A percentile compares a stretch with the other conserved stretches of the same genome.
These are phyloP conservation scores for Geoglossum glabrum DNA, from an alignment of 495 filamentous ascomycete genomes.

Conservation along the genomic window DNA sequence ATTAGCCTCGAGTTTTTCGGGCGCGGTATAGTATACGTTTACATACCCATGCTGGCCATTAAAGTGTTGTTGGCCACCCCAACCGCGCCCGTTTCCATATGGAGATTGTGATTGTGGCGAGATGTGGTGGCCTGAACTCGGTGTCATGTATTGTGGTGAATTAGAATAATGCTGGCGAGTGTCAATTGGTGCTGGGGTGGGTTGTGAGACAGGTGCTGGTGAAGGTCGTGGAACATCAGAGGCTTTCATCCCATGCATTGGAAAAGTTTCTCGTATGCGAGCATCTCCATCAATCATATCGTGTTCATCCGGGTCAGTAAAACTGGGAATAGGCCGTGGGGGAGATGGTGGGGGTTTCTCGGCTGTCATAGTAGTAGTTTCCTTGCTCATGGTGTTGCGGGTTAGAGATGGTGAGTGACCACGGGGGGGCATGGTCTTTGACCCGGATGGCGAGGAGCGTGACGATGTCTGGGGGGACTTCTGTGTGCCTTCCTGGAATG, in stretches of 20 bases:
- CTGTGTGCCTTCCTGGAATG: not conserved
- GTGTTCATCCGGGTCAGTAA: slow-evolving; percentile 16
- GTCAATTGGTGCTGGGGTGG: slow-evolving; percentile 20
- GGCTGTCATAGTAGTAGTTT: not conserved
- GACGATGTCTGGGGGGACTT: not conserved
- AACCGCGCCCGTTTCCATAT: slow-evolving; percentile 33
- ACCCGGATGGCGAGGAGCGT: not conserved
- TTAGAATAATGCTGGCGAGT: slow-evolving; percentile 29
- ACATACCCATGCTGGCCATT: slow-evolving; percentile 41
- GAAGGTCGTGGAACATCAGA: slow-evolving; percentile 14
- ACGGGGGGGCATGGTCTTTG: not conserved
- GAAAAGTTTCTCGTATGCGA: slow-evolving; percentile 17
- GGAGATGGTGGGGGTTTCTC: slow-evolving; percentile 20
- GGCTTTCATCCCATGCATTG: slow-evolving; percentile 20
- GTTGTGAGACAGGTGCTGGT: slow-evolving; percentile 13
- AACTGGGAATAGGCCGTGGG: slow-evolving; percentile 19
- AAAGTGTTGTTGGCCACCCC: slow-evolving; percentile 33
- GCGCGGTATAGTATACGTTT: not conserved
- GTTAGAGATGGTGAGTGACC: not conserved
- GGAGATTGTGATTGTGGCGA: slow-evolving; percentile 51
- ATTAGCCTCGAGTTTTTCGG: slow-evolving; percentile 7
- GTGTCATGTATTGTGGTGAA: slow-evolving; percentile 36
- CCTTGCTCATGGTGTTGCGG: not conserved
- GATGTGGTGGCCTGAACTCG: slow-evolving; percentile 39
- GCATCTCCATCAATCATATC: slow-evolving; percentile 12